Conservation (phyloP, 192 early-diverging fungal genomes). For the Backusella tuberculispora region DNA sequence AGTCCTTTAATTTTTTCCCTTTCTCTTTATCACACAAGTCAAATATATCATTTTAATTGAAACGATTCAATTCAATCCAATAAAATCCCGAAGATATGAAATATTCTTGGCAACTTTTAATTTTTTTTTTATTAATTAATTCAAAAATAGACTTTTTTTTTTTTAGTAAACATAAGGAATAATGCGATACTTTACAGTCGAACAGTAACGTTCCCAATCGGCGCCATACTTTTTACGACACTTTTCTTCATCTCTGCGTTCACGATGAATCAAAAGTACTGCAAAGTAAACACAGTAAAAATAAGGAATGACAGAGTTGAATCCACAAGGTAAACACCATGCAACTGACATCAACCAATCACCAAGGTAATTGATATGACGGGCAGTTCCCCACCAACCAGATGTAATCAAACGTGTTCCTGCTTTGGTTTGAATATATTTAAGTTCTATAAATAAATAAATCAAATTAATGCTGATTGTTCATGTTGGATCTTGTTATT, state of each 20-base stretch:
- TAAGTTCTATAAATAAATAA: constrained; percentile 55
- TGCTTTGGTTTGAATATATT: constrained; percentile 81
- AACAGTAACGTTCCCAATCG: constrained; percentile 91
- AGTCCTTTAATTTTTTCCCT: too few species aligned
- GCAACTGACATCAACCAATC: constrained; percentile 93
- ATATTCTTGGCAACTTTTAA: background rate
- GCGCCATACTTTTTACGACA: constrained; percentile 92
- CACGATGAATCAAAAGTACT: constrained; percentile 88
- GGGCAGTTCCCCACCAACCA: constrained; percentile 94
- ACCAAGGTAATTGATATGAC: constrained; percentile 94
- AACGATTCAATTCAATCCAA: background rate
- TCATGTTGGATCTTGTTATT: background rate
- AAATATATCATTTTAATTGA: background rate
- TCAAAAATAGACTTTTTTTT: background rate
- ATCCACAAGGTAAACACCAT: constrained; percentile 90
- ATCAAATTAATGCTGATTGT: background rate
- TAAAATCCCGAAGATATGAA: background rate
- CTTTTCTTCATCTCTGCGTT: constrained; percentile 84
- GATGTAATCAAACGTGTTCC: constrained; percentile 80
- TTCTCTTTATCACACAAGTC: too few species aligned
- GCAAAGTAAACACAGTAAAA: constrained; percentile 94
- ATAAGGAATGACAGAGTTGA: constrained; percentile 83
- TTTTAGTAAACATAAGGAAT: constrained; percentile 64
- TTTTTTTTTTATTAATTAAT: background rate
- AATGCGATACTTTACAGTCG: constrained; percentile 80